Base-by-base conservation (phyloP, 192 early-diverging fungal genomes). In the Backusella parvicylindrica region DNA sequence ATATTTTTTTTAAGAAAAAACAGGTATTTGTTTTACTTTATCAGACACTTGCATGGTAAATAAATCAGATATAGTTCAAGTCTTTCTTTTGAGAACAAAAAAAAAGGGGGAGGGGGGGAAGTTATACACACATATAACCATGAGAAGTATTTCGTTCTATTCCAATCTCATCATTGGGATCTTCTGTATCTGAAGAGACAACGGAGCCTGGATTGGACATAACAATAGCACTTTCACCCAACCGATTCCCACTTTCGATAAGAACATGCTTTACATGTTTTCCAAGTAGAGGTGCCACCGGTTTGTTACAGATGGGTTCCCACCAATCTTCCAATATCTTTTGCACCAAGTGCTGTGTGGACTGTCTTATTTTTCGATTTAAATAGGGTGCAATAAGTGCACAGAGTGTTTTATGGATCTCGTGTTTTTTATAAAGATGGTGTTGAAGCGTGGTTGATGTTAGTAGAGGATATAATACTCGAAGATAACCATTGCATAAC, bases 401-500 rank as follows among this genome's bases (percentile, higher is more conserved):
- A 35, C 71, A 75, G 8, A 89, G 60, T 6, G 80, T 63, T 7
- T 70, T 77, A 38, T 86, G 73, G 28, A 89, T 87, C 30, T 86
- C 79, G 15, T 77, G 38, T 15, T 83, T 78, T 75, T 90, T 90
- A 68, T 90, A 90, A 13, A 67, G 64, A 2, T 72, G 43, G 6
- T 73, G 60, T 5, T 49, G 49, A 9, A 90, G 47, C 32, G 83
- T 82, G 0, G 90, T 91, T 67, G 92, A 91, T 47, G 84, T 81
- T 30, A 95, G 76, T 37, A 93, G 73, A 18, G 91, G 89, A 23
- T 84, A 76, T 41, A 93, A 73, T 2, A 95, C 89, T 13, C 86
- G 85, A 60, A 95, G 75, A 71, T 92, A 92, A 0, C 90, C 86
- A 64, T 89, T 86, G 2, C 91, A 86, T 28, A 92, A 83, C 82